Conservation (phyloP, 306 rosid genomes). For the Quercus berberidifolia region DNA sequence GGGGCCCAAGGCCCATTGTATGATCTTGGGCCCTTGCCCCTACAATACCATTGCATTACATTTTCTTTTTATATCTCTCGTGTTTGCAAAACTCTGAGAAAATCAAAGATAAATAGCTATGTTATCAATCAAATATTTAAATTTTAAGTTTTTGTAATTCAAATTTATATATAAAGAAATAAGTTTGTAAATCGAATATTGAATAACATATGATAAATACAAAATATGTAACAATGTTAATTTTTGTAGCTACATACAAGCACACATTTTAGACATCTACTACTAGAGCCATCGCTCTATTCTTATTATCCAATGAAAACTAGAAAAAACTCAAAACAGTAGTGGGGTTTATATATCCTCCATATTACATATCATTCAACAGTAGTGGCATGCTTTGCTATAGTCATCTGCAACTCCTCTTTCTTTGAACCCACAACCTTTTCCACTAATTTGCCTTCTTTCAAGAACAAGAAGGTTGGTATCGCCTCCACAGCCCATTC, state of each 20-base stretch:
- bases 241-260: not conserved
- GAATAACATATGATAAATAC: too few species aligned
- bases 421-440: conserved; percentile 69
- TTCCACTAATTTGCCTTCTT: conserved; percentile 63
- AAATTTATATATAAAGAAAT: too few species aligned
- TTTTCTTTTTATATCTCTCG: too few species aligned
- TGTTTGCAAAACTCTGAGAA: too few species aligned
- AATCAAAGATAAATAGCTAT: too few species aligned
- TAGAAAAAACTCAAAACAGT: not conserved
- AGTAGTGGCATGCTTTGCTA: conserved; percentile 36
- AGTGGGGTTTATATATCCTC: not conserved
- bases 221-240: too few species aligned
- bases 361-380: conserved; percentile 22
- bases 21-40: too few species aligned
- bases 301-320: not conserved
- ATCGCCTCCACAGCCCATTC: conserved; percentile 63
- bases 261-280: not conserved
- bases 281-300: not conserved
- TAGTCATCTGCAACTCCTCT: conserved; percentile 31
- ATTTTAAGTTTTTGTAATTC: too few species aligned
- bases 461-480: conserved; percentile 76
- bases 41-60: too few species aligned
- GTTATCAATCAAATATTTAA: too few species aligned
- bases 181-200: too few species aligned
- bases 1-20: too few species aligned